A percentile compares a stretch with the other conserved stretches of the same genome.
Conservation (phyloP, 805 yeast genomes). For the Lipomyces yamadae region DNA sequence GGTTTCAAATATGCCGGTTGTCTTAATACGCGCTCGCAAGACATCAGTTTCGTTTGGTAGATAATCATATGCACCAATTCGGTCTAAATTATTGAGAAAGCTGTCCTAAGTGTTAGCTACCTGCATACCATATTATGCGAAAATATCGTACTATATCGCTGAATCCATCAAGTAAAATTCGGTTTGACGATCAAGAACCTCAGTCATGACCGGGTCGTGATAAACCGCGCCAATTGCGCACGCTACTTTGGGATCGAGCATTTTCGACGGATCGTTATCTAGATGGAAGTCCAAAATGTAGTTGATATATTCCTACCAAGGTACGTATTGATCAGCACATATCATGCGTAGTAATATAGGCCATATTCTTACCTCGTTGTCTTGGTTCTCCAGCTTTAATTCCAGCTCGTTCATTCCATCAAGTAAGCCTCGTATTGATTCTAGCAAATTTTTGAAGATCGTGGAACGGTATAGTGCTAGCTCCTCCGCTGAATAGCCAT, state of each 20-base stretch:
- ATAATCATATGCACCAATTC: slow-evolving; percentile 65
- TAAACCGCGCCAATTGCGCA: slow-evolving; percentile 58
- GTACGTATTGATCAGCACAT: slow-evolving; percentile 45
- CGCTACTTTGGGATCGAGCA: slow-evolving; percentile 58
- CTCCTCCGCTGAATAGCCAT: slow-evolving; percentile 74
- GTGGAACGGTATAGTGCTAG: slow-evolving; percentile 74
- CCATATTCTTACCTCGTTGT: slow-evolving; percentile 12
- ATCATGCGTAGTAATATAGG: slow-evolving; percentile 32
- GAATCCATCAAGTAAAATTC: slow-evolving; percentile 86
- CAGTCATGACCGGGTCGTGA: slow-evolving; percentile 60
- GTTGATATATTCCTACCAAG: slow-evolving; percentile 13
- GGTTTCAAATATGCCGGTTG: slow-evolving; percentile 89
- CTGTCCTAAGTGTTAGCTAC: slow-evolving; percentile 12
- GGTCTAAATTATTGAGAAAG: slow-evolving; percentile 67
- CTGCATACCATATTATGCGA: not conserved
- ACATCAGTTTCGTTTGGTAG: slow-evolving; percentile 78
- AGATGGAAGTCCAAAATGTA: slow-evolving; percentile 31
- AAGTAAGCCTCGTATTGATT: slow-evolving; percentile 72
- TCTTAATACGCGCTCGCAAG: slow-evolving; percentile 84
- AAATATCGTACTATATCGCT: slow-evolving; percentile 57
- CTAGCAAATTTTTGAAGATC: slow-evolving; percentile 76
- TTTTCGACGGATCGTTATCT: slow-evolving; percentile 55
- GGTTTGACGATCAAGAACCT: slow-evolving; percentile 62
- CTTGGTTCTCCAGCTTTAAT: slow-evolving; percentile 10
- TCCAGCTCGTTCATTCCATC: slow-evolving; percentile 48